phyloP scores from a whole-genome alignment of 192 early-diverging fungal genomes.

The Chytriomyces sp. region DNA sequence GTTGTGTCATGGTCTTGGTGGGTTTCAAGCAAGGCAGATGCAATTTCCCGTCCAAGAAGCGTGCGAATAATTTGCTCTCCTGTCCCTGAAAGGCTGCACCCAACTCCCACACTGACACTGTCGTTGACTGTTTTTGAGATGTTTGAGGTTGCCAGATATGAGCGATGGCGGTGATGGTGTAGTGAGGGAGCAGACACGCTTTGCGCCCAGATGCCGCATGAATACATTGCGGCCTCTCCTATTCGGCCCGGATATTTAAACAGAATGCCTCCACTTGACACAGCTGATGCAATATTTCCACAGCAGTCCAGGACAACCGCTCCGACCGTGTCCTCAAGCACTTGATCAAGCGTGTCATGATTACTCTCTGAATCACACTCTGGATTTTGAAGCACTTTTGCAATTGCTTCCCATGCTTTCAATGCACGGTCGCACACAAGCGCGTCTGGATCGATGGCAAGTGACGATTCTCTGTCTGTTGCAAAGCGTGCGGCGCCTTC shows the following conservation, averaged over 20 bases:
- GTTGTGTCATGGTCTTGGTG: background rate
- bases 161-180: background rate
- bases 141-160: background rate
- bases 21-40: constrained; percentile 18
- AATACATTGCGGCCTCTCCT: constrained; percentile 87
- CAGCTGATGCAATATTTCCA: constrained; percentile 73
- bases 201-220: constrained; percentile 82
- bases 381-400: background rate
- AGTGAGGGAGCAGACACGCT: constrained; percentile 6
- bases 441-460: background rate
- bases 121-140: background rate
- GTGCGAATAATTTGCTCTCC: constrained; percentile 89
- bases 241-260: constrained; percentile 80
- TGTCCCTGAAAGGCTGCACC: constrained; percentile 71
- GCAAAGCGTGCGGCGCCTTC: constrained; percentile 50
- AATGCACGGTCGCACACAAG: background rate
- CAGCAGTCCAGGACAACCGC: constrained; percentile 72
- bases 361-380: background rate
- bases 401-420: background rate
- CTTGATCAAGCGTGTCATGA: constrained; percentile 31
- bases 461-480: background rate
- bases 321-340: constrained; percentile 80
- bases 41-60: constrained; percentile 66
- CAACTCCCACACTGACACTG: constrained; percentile 42
- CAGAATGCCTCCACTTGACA: constrained; percentile 86